Evolutionary conservation across 139 green algal genomes (phyloP).

Genomic region (Deuterostichococcus epilithicus): DNA sequence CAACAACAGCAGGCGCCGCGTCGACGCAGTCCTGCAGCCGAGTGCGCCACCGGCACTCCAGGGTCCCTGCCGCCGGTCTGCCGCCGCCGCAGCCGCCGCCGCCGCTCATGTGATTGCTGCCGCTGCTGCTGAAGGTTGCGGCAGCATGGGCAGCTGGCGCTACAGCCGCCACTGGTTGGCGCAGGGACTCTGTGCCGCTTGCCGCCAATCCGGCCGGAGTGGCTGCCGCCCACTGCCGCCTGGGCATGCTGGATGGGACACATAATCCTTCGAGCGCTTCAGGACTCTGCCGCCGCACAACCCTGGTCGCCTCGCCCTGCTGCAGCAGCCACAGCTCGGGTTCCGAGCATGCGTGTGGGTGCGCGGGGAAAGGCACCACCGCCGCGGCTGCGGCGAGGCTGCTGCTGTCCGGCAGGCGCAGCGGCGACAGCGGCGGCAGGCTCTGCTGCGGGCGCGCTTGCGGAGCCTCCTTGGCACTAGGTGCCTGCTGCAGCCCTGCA

Average conservation of each 20-base stretch:
- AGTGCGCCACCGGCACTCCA: slow-evolving; percentile 9
- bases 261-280: no score
- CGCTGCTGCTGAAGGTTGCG: slow-evolving; percentile 7
- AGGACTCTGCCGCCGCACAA: background rate
- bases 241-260: no score
- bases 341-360: no score
- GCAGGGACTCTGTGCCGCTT: no score
- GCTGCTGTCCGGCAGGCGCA: slow-evolving; percentile 14
- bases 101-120: background rate
- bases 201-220: no score
- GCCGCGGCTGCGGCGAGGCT: background rate
- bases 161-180: no score
- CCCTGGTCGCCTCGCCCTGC: background rate
- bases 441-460: no score
- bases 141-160: no score
- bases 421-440: slow-evolving; percentile 4
- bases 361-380: background rate
- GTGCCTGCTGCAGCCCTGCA: no score
- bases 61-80: background rate
- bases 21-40: slow-evolving; percentile 28
- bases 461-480: no score
- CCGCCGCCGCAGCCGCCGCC: slow-evolving; percentile 2
- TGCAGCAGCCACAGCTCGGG: background rate
- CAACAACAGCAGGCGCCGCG: slow-evolving; percentile 3
- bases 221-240: no score